Conservation (phyloP, 2,329 filamentous ascomycete genomes). For the Aspergillus cejpii region DNA sequence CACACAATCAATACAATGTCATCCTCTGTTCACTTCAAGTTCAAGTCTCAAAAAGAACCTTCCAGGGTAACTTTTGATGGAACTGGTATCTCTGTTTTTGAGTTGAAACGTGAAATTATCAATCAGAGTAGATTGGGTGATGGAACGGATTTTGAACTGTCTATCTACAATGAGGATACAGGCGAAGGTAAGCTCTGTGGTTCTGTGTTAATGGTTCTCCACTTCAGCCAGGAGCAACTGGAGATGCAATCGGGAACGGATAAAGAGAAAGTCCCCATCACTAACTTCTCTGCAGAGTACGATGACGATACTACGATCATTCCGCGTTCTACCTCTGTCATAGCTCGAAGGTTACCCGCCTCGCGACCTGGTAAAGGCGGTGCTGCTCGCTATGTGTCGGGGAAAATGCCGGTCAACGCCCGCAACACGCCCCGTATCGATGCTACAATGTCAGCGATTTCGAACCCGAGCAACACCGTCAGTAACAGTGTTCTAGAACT, state of each 20-base stretch:
- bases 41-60: constrained; percentile 96
- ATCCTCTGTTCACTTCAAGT: constrained; percentile 99
- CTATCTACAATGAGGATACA: constrained; percentile 87
- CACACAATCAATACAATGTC: constrained; percentile 59
- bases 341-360: constrained; percentile 79
- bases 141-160: constrained; percentile 91
- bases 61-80: constrained; percentile 94
- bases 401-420: constrained; percentile 85
- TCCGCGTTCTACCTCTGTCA: constrained; percentile 85
- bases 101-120: constrained; percentile 98
- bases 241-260: neutral
- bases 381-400: constrained; percentile 90
- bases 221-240: neutral
- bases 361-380: constrained; percentile 78
- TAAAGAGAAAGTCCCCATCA: constrained; percentile 15
- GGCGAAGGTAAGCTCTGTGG: constrained; percentile 66
- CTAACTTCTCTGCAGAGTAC: constrained; percentile 60
- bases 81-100: constrained; percentile 95
- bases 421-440: constrained; percentile 70
- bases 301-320: constrained; percentile 98
- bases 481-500: constrained; percentile 57
- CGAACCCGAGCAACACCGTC: constrained; percentile 37
- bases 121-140: constrained; percentile 87
- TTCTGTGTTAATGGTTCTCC: neutral
- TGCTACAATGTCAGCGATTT: constrained; percentile 39